A percentile compares a stretch with the other conserved stretches of the same genome.
These are phyloP conservation scores for Erigeron philadelphicus DNA, from an alignment of 140 eudicot genomes.

Conservation along the genomic window DNA sequence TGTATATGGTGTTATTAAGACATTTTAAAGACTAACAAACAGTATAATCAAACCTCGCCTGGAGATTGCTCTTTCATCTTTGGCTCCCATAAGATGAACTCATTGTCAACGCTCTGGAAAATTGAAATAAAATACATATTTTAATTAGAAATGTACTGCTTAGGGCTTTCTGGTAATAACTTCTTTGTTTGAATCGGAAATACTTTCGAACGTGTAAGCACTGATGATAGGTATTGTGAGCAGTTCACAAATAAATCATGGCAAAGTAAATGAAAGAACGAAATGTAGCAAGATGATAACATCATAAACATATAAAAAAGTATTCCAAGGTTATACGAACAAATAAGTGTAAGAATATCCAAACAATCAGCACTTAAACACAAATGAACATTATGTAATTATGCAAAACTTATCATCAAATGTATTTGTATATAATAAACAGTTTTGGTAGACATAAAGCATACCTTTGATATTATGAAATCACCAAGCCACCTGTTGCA, in stretches of 20 bases:
- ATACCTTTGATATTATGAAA: constrained; percentile 87
- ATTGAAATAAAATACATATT: not conserved
- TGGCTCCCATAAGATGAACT: constrained; percentile 93
- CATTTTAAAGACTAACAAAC: not conserved
- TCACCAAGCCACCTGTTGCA: constrained; percentile 99
- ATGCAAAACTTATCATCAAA: not conserved
- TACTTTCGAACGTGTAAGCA: too few relatives aligned
- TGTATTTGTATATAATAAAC: not conserved
- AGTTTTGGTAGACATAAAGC: not conserved
- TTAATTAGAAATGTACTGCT: not conserved
- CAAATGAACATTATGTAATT: not conserved
- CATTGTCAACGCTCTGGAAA: constrained; percentile 91
- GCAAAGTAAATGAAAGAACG: too few relatives aligned
- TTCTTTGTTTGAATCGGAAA: too few relatives aligned
- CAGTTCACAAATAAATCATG: too few relatives aligned
- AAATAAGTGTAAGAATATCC: too few relatives aligned
- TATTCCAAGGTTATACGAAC: not conserved
- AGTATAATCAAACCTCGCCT: constrained; percentile 75
- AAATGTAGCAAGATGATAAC: not conserved
- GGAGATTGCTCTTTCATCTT: constrained; percentile 96
- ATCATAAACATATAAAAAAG: not conserved
- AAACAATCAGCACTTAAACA: not conserved
- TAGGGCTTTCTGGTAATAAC: not conserved
- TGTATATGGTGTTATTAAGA: constrained; percentile 6
- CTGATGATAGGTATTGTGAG: too few relatives aligned